phyloP scores from a whole-genome alignment of 805 yeast species.

The Torulaspora franciscae region DNA sequence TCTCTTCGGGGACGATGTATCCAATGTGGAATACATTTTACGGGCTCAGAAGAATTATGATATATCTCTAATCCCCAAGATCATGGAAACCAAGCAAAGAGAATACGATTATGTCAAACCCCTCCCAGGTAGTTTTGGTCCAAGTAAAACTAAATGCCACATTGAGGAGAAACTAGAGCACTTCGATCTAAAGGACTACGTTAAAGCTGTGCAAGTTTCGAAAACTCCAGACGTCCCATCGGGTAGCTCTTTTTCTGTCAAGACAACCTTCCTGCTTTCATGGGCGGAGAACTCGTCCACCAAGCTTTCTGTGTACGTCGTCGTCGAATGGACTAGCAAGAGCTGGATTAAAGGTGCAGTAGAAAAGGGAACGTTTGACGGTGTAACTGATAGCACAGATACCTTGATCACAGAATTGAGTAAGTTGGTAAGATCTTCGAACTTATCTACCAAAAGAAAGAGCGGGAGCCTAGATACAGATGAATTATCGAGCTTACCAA shows the following conservation, averaged over 20 bases:
- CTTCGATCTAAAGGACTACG: constrained; percentile 44
- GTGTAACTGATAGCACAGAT: constrained; percentile 57
- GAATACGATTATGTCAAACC: constrained; percentile 59
- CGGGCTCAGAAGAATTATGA: constrained; percentile 61
- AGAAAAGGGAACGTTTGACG: constrained; percentile 68
- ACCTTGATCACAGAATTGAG: constrained; percentile 46
- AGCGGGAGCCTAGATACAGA: constrained; percentile 19
- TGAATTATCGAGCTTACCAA: constrained; percentile 28
- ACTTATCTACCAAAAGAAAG: constrained; percentile 13
- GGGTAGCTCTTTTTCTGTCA: constrained; percentile 61
- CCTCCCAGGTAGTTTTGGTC: constrained; percentile 63
- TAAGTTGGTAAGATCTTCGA: constrained; percentile 28
- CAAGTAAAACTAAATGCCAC: constrained; percentile 65
- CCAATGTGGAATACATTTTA: constrained; percentile 42
- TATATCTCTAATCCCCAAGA: constrained; percentile 45
- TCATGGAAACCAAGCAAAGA: constrained; percentile 40
- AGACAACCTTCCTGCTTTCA: constrained; percentile 51
- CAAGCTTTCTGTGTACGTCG: constrained; percentile 47
- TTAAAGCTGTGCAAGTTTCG: constrained; percentile 52
- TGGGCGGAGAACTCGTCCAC: constrained; percentile 63
- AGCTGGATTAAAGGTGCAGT: constrained; percentile 76
- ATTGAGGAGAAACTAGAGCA: constrained; percentile 57
- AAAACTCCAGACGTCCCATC: constrained; percentile 82
- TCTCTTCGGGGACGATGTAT: constrained; percentile 58
- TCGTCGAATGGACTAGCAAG: constrained; percentile 66